Conservation (phyloP, 192 early-diverging fungal genomes). For the Coemansia sp. region DNA sequence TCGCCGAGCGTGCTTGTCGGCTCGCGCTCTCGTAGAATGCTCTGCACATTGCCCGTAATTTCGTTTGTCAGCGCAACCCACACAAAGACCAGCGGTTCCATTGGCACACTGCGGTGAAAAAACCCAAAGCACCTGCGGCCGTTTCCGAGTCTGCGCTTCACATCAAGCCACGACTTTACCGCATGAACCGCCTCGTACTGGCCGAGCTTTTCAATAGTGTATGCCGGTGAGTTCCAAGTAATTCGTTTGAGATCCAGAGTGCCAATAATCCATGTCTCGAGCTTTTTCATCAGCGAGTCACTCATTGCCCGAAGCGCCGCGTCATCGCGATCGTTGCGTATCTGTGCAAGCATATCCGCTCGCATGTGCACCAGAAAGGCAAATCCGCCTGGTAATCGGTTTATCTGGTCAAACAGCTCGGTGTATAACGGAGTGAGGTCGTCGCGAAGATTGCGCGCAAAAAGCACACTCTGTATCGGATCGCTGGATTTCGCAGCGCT, state of each 20-base stretch:
- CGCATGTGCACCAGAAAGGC: constrained; percentile 80
- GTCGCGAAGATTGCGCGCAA: constrained; percentile 64
- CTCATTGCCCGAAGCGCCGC: constrained; percentile 60
- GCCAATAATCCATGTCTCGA: constrained; percentile 77
- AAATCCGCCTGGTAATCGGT: constrained; percentile 74
- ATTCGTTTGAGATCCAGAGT: constrained; percentile 77
- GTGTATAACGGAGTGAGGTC: constrained; percentile 68
- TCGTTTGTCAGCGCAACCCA: constrained; percentile 74
- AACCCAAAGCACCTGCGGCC: constrained; percentile 83
- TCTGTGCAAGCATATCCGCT: constrained; percentile 63
- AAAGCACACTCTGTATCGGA: constrained; percentile 19
- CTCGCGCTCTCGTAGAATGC: constrained; percentile 60
- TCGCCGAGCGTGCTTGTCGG: constrained; percentile 40
- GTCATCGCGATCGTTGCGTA: constrained; percentile 42
- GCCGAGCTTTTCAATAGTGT: constrained; percentile 76
- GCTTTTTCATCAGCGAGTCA: constrained; percentile 63
- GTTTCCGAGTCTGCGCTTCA: constrained; percentile 74
- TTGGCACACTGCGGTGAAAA: constrained; percentile 73
- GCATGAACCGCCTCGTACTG: constrained; percentile 91
- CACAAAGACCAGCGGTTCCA: constrained; percentile 88
- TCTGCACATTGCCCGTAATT: constrained; percentile 69
- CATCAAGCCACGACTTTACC: constrained; percentile 73
- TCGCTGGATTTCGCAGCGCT: constrained; percentile 11
- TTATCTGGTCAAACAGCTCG: constrained; percentile 75
- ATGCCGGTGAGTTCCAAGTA: constrained; percentile 80